Base-by-base conservation (phyloP, 352 stramenopile genomes). In the Pythium pectinolyticum region DNA sequence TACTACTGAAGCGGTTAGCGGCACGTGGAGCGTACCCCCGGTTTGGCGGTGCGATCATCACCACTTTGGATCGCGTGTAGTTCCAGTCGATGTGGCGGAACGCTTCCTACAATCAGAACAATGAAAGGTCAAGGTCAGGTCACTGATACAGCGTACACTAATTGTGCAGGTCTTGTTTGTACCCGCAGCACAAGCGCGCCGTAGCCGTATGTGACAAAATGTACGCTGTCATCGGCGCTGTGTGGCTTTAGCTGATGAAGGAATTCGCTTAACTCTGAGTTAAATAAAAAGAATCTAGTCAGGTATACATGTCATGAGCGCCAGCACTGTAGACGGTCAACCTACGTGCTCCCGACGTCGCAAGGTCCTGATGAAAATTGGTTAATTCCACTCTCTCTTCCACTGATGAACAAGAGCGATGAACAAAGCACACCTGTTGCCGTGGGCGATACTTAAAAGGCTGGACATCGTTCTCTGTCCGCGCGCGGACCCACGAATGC, bases 161-260 rank as follows among this genome's bases (percentile, higher is more conserved):
- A n/a, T n/a, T n/a, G n/a, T n/a, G n/a, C n/a, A n/a, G n/a, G n/a
- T n/a, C 72, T 41, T 50, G 85, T n/a, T n/a, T n/a, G n/a, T n/a
- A n/a, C 83, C 37, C 83, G 77, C 20, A 92, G 65, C 35, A 92
- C 80, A 17, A 92, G 53, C 0, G 83, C 74, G 11, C 83, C 83
- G 46, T 92, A 92, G 66, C 79, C 83, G 43, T 87, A 83, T 0
- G 83, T 90, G 30, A 92, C 77, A 50, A 92, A 89, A 69, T 89
- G 73, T 45, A 89, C 61, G 5, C 73, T 64, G 53, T 88, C 77
- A 53, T 84, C 75, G 2, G 60, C 64, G 5, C 67, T 82, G 49
- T 92, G 78, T 1, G 83, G 83, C 51, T 92, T 92, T n/a, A 74
- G 78, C 6, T 69, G 68, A 8, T 72, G 73, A 19, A 92, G 62